These are phyloP conservation scores for Elaeagnus macrophylla DNA, from an alignment of 306 rosid genomes.

Conservation along the genomic window DNA sequence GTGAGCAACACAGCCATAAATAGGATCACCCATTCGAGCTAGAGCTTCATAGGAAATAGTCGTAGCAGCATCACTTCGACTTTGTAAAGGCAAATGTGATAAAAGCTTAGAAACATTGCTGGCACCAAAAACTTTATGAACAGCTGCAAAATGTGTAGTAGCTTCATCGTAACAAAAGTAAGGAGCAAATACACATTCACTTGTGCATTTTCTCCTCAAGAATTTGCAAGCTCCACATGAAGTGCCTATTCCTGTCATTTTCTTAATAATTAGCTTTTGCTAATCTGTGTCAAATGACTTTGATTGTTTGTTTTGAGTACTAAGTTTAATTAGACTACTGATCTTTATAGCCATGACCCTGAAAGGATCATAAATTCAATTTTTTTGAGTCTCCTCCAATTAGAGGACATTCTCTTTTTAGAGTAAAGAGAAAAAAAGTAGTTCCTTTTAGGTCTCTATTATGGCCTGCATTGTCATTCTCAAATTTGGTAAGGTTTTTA, in stretches of 20 bases:
- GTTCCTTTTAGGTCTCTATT: slow-evolving; percentile 59
- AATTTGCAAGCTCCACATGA: slow-evolving; percentile 95
- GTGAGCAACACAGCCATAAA: slow-evolving; percentile 76
- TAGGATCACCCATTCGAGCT: slow-evolving; percentile 70
- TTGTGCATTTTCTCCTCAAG: slow-evolving; percentile 64
- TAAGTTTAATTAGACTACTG: slow-evolving; percentile 20
- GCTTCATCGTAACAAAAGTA: slow-evolving; percentile 71
- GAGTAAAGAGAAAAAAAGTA: slow-evolving; percentile 10
- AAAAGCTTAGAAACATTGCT: slow-evolving; percentile 71
- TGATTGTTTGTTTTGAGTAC: slow-evolving; percentile 7
- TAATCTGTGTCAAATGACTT: slow-evolving; percentile 20
- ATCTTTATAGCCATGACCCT: slow-evolving; percentile 52
- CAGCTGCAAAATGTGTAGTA: slow-evolving; percentile 66
- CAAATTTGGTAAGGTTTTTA: slow-evolving; percentile 43
- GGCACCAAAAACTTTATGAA: slow-evolving; percentile 79
- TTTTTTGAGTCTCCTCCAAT: slow-evolving; percentile 12
- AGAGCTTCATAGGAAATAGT: slow-evolving; percentile 75
- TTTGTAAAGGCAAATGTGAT: slow-evolving; percentile 52
- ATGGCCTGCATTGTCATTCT: slow-evolving; percentile 67
- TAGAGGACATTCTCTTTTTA: slow-evolving; percentile 31
- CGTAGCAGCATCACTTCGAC: slow-evolving; percentile 62
- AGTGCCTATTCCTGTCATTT: slow-evolving; percentile 56
- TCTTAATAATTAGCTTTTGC: slow-evolving; percentile 8
- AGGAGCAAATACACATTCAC: slow-evolving; percentile 71
- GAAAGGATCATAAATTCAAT: slow-evolving; percentile 16